A percentile compares a stretch with the other conserved stretches of the same genome.
phyloP scores from a whole-genome alignment of 805 yeast genomes.

The Suhomyces canberraensis region DNA sequence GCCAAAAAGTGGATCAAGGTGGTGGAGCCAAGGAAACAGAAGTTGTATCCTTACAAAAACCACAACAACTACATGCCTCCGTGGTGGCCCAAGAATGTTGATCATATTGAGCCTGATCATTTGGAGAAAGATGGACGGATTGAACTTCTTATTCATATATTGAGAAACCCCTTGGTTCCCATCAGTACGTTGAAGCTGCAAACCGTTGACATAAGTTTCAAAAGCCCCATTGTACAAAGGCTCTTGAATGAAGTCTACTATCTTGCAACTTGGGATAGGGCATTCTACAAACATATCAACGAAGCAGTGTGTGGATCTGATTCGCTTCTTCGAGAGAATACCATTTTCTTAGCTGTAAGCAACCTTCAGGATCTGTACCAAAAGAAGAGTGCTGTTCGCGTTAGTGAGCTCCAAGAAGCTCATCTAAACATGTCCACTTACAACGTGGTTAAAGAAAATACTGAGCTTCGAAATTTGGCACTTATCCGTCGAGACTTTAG shows the following conservation, averaged over 20 bases:
- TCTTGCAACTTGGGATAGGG: conserved; percentile 22
- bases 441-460: no score
- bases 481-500: no score
- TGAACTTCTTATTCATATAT: conserved; percentile 42
- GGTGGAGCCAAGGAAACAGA: conserved; percentile 66
- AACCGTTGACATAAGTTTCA: conserved; percentile 4
- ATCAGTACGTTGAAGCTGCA: conserved; percentile 11
- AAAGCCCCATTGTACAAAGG: conserved; percentile 1
- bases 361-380: no score
- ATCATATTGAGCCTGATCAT: conserved; percentile 76
- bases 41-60: conserved; percentile 56
- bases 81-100: conserved; percentile 67
- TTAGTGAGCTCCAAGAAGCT: no score
- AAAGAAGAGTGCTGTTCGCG: no score
- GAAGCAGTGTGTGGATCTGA: no score
- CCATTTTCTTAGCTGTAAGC: no score
- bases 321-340: no score
- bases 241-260: conserved; percentile 26
- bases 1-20: conserved; percentile 67
- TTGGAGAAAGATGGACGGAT: conserved; percentile 57
- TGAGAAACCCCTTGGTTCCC: conserved; percentile 17
- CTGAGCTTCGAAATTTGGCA: no score
- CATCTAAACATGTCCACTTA: no score
- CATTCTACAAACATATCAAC: background rate
- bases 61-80: conserved; percentile 50